Base-by-base conservation (phyloP, 352 stramenopile species). In the Elongisporangium senticosum region DNA sequence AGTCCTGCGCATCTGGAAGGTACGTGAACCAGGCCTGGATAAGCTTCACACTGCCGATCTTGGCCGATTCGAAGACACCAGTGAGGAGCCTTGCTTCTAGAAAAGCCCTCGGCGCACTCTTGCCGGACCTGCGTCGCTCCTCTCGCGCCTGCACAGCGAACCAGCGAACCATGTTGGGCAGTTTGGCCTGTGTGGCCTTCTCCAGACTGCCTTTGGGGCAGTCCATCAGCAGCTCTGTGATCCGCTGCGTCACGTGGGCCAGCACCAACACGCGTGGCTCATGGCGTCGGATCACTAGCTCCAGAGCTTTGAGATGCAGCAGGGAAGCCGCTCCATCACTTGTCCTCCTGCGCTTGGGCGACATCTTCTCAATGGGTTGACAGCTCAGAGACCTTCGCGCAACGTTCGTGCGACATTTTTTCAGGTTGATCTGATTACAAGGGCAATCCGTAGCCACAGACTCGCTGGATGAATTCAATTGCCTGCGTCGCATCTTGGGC, bases 371-470 rank as follows among this genome's bases (percentile, higher is more conserved):
- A 26, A 26, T 26, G 23, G n/a, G 5, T 26, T 26, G 23, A 26
- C 23, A 26, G 23, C 23, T 26, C 23, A 26, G 23, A 26, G 23
- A 26, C 23, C 23, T 26, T 26, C 23, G 5, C 2, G 23, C 23
- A 26, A 26, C 23, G 2, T 26, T 26, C 23, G 23, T 26, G 23
- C 23, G 5, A 26, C 23, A 26, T 26, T 26, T 2, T 5, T 26
- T 2, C 23, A 26, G 23, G 2, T 26, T 26, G 23, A 26, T 5
- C 28, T 39, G 28, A 39, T 48, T 19, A 19, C 51, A 40, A 24
- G 24, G 17, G 24, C 51, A 19, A 49, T 10, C 6, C 19, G 39
- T 72, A 82, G 19, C 72, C 67, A 61, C 72, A 81, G 37, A 74
- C 61, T 20, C 47, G 54, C 7, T 56, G 69, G 23, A 81, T 76